Evolutionary conservation across 148 eudicot species (phyloP).

Genomic region (Arctostaphylos glauca): DNA sequence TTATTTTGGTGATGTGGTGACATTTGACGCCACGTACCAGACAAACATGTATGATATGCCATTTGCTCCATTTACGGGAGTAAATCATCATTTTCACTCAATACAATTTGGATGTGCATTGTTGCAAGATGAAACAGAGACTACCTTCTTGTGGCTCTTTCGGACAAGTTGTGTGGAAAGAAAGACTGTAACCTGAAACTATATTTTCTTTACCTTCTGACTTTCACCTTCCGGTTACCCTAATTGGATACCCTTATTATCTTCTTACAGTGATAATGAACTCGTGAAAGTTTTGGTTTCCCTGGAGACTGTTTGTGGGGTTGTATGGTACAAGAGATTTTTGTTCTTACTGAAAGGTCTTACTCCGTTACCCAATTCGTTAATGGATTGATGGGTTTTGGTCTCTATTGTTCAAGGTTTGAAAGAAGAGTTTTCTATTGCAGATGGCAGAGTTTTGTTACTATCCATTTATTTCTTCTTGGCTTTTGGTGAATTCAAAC

Average conservation of each 20-base stretch:
- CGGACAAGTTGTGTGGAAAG: too few relatives aligned
- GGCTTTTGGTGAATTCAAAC: not conserved
- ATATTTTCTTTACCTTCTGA: not conserved
- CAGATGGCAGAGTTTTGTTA: not conserved
- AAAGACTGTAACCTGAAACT: not conserved
- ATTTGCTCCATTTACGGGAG: too few relatives aligned
- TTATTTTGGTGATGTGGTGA: too few relatives aligned
- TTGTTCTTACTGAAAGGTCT: not conserved
- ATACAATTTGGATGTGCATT: too few relatives aligned
- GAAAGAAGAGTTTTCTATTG: not conserved
- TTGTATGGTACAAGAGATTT: not conserved
- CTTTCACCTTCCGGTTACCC: not conserved
- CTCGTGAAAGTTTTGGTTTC: not conserved
- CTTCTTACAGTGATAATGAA: not conserved
- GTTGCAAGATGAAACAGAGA: too few relatives aligned
- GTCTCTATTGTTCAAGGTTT: not conserved
- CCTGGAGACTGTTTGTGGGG: not conserved
- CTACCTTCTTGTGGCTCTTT: too few relatives aligned
- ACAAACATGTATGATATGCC: too few relatives aligned
- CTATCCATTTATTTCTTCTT: not conserved
- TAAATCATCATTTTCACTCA: too few relatives aligned
- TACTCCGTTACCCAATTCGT: not conserved
- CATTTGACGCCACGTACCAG: too few relatives aligned
- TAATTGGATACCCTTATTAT: not conserved
- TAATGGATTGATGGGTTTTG: constrained; percentile 12